Evolutionary conservation across 192 early-diverging fungal genomes (phyloP), one percentile per base, ranked within the genome.

Genomic region (Gryganskiella cystojenkinii): DNA sequence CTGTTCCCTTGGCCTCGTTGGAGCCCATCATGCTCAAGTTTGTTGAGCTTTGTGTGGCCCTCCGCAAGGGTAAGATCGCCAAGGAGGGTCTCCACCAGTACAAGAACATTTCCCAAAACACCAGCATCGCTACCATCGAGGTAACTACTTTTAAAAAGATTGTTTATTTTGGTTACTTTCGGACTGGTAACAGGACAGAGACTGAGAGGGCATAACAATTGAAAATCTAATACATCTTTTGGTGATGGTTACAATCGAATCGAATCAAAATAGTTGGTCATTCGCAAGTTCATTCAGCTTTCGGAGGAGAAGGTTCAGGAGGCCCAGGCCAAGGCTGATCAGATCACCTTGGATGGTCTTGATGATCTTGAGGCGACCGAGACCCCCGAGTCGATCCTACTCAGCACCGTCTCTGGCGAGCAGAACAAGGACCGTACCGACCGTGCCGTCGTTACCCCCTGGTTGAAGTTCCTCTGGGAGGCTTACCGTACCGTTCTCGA

Each of bases 391-490:
- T 95, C 94, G 33, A 93, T 99, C 70, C 93, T 99, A 64, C 85
- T 98, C 67, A 95, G 93, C 81, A 93, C 96, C 56, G 96, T 99
- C 45, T 95, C 92, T 66, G 93, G 93, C 28, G 96, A 97, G 61
- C 93, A 95, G 74, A 90, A 86, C 84, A 96, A 95, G 83, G 97
- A 99, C 84, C 89, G 98, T 30, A 96, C 97, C 7, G 96, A 99
- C 81, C 93, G 98, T 61, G 96, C 95, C 64, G 92, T 98, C 28
- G 96, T 99, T 42, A 99, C 97, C 43, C 97, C 98, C 35, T 98
- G 97, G 95, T 87, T 99, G 58, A 96, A 95, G 85, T 98, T 99
- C 84, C 88, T 99, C 71, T 99, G 98, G 98, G 98, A 99, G 85
- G 93, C 94, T n/a, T 99, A 99, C 85, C 88, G 98, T 56, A 99